Evolutionary conservation across 768 basidiomycete species (phyloP).

Genomic region (Lentinula lateritia): DNA sequence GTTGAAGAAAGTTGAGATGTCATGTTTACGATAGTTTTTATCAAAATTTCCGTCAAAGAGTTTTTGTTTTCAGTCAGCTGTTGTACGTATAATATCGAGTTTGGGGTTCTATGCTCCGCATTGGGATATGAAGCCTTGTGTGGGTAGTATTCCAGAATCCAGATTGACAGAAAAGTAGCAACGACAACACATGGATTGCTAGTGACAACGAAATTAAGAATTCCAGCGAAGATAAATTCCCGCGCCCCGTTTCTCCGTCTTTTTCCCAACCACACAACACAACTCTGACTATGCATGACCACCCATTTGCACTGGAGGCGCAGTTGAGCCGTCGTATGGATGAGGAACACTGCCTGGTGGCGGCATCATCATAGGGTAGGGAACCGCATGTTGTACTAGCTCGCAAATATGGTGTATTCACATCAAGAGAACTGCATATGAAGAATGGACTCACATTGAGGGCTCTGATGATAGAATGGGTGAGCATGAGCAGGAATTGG

Average conservation of each 20-base stretch:
- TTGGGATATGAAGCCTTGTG: background rate
- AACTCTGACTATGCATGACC: conserved; percentile 52
- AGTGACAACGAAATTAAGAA: background rate
- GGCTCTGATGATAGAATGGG: conserved; percentile 86
- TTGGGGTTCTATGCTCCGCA: too few species aligned
- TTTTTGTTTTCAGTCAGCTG: too few species aligned
- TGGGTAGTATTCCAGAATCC: conserved; percentile 28
- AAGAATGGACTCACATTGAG: conserved; percentile 55
- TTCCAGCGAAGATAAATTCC: background rate
- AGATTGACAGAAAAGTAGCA: background rate
- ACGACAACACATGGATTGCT: background rate
- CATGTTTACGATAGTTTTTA: conserved; percentile 22
- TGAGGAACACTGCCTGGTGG: conserved; percentile 63
- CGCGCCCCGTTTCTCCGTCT: background rate
- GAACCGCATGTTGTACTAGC: conserved; percentile 79
- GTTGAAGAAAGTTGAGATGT: conserved; percentile 75
- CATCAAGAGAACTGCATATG: conserved; percentile 18
- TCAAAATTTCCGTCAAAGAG: too few species aligned
- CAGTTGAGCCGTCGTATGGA: conserved; percentile 66
- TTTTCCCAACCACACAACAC: background rate
- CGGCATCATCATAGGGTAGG: conserved; percentile 92
- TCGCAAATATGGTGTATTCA: conserved; percentile 18
- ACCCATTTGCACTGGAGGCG: conserved; percentile 72
- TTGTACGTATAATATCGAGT: too few species aligned
- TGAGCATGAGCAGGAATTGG: conserved; percentile 85